Conservation (phyloP, 2,329 filamentous ascomycete genomes). For the Fusarium pseudoanthophilum region DNA sequence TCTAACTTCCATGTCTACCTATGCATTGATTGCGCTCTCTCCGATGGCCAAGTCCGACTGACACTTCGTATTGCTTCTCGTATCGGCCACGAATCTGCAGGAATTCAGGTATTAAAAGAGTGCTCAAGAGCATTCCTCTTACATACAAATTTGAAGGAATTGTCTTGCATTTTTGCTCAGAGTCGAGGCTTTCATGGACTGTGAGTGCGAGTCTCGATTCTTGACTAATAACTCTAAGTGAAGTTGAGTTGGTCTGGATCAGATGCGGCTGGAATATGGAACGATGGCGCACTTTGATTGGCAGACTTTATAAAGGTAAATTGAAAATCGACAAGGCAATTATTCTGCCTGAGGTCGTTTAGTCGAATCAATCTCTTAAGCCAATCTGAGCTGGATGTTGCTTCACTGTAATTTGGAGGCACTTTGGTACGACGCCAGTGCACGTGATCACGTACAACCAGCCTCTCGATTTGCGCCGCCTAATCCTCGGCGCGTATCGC, state of each 20-base stretch:
- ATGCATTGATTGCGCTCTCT: background rate
- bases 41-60: background rate
- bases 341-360: background rate
- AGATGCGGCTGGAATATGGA: background rate
- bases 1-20: background rate
- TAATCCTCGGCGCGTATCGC: constrained; percentile 52
- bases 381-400: background rate
- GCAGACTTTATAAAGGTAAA: background rate
- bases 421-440: constrained; percentile 4
- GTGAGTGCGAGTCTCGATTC: background rate
- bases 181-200: background rate
- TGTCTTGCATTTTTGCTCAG: background rate
- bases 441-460: constrained; percentile 45
- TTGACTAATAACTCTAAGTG: background rate
- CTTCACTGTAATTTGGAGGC: background rate
- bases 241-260: background rate
- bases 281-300: background rate
- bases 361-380: background rate
- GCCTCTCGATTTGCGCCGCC: constrained; percentile 47
- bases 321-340: background rate
- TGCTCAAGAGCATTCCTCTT: background rate
- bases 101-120: background rate
- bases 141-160: accelerated
- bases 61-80: background rate
- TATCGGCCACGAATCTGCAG: background rate